Evolutionary conservation across 169 alveolate genomes (phyloP).

Genomic region (Plasmodium malariae): DNA sequence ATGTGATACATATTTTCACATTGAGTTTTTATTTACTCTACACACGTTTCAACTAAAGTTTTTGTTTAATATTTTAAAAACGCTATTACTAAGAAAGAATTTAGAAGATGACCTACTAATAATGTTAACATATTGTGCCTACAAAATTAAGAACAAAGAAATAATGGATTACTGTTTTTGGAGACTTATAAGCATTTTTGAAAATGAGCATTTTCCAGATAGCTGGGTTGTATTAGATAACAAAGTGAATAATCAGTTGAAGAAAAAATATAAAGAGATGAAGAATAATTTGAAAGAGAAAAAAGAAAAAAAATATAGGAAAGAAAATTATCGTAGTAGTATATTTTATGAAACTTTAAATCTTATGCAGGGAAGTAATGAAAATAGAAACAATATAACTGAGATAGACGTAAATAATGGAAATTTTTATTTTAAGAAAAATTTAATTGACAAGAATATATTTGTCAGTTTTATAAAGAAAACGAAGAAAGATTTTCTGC

Average conservation of each 20-base stretch:
- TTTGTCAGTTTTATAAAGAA: slow-evolving; percentile 29
- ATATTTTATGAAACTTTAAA: slow-evolving; percentile 58
- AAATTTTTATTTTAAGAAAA: slow-evolving; percentile 55
- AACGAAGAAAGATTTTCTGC: slow-evolving; percentile 37
- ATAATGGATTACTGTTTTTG: slow-evolving; percentile 55
- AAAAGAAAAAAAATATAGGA: not conserved
- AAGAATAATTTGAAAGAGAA: slow-evolving; percentile 3
- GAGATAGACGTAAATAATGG: slow-evolving; percentile 58
- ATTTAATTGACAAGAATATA: slow-evolving; percentile 63
- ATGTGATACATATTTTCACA: slow-evolving; percentile 55
- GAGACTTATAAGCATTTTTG: slow-evolving; percentile 54
- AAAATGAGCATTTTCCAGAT: slow-evolving; percentile 34
- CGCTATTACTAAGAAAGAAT: slow-evolving; percentile 10
- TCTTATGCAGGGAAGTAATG: slow-evolving; percentile 1
- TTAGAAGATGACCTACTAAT: slow-evolving; percentile 53
- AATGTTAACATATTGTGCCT: slow-evolving; percentile 73
- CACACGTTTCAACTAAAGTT: slow-evolving; percentile 34
- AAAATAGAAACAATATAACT: slow-evolving; percentile 1
- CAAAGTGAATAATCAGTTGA: slow-evolving; percentile 15
- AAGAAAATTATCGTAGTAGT: not conserved
- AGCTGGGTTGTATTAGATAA: slow-evolving; percentile 33
- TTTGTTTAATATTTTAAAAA: slow-evolving; percentile 41
- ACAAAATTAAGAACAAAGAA: slow-evolving; percentile 43
- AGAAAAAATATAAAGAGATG: slow-evolving; percentile 35
- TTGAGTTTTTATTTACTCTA: slow-evolving; percentile 48